Percentiles rank a stretch among this genome's conserved stretches.
Evolutionary conservation across 1,139 yeast species (phyloP).

Genomic region (Schwanniomyces etchellsii): DNA sequence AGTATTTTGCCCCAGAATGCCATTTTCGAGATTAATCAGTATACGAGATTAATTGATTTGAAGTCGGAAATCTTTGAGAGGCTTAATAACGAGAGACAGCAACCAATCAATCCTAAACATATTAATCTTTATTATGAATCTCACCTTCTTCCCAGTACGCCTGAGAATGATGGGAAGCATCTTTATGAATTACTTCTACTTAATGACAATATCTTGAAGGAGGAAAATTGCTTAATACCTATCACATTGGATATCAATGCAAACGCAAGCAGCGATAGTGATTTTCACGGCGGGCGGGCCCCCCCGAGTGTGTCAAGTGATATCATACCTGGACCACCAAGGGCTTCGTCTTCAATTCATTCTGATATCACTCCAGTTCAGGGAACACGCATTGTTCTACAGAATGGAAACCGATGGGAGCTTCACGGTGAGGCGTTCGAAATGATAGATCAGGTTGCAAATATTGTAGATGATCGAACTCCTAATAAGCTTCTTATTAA

Average conservation of each 20-base stretch:
- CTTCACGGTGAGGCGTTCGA: constrained; percentile 24
- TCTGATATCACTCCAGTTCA: constrained; percentile 12
- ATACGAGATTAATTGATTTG: constrained; percentile 18
- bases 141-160: constrained; percentile 7
- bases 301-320: constrained; percentile 12
- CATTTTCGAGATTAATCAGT: constrained; percentile 19
- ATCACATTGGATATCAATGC: constrained; percentile 10
- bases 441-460: constrained; percentile 9
- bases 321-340: constrained; percentile 1
- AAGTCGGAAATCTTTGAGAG: constrained; percentile 18
- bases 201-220: constrained; percentile 7
- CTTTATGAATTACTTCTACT: constrained; percentile 12
- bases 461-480: constrained; percentile 4
- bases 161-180: constrained; percentile 6
- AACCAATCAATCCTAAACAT: constrained; percentile 27
- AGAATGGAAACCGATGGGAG: constrained; percentile 20
- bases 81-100: constrained; percentile 18
- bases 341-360: not conserved
- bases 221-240: constrained; percentile 8
- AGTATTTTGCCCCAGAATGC: constrained; percentile 17
- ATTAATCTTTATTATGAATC: constrained; percentile 14
- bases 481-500: constrained; percentile 14
- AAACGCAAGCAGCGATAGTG: constrained; percentile 1
- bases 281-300: constrained; percentile 14
- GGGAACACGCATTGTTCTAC: constrained; percentile 19